Evolutionary conservation across 768 basidiomycete species (phyloP), one percentile per base, ranked within the genome.

Genomic region (Lactifluus pinguis): DNA sequence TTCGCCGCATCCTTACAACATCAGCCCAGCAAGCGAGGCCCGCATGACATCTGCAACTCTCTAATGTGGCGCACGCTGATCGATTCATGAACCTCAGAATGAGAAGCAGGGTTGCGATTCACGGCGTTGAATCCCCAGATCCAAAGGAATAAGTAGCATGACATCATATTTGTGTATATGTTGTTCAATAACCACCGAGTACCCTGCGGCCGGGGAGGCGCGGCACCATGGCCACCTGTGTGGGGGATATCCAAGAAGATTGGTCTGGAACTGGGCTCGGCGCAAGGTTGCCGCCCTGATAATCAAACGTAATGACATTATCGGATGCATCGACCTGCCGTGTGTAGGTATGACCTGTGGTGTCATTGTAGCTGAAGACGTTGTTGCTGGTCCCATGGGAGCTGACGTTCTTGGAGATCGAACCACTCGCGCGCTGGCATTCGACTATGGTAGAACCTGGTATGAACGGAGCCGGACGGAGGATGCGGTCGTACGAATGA

Each of bases 401-500:
- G 41, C 14, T 17, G 41, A 17, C 84, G 13, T 82, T 81, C 72
- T 71, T 36, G 76, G 68, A 0, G 71, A 83, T 81, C 71, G 79
- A 81, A 19, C 81, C 84, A 52, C 71, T 84, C 82, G 48, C 77
- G 38, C 78, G 70, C 68, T 91, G 89, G 29, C 75, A 79, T 61
- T 85, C 80, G 17, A 70, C 61, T 36, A 86, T 88, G 10, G 77
- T 79, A 9, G 83, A 85, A 10, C 77, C 78, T 6, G 82, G 67
- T 55, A 82, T 77, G 62, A 85, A 80, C 2, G 86, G 83, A 44
- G 77, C 76, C 1, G 87, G 86, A 14, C 79, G 67, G 42, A 84
- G 70, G 25, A 75, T 72, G 25, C 87, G 82, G 53, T 81, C 71
- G 67, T 88, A 91, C 0, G 83, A 84, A 67, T 89, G 88, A 66